phyloP scores from a whole-genome alignment of 2,329 filamentous ascomycete genomes.

The Aureobasidium sp. region DNA sequence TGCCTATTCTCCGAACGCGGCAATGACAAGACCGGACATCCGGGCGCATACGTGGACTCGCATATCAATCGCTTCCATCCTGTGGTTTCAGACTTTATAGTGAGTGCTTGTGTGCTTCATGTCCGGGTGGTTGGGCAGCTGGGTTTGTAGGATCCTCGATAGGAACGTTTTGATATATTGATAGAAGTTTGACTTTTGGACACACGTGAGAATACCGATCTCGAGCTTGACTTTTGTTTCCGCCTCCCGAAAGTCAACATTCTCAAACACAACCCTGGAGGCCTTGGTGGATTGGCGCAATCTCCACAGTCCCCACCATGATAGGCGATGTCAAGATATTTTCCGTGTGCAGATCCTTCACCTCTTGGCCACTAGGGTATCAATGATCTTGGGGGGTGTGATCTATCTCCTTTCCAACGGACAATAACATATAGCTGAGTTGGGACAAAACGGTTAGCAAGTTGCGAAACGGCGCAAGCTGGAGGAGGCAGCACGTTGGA shows the following conservation, averaged over 20 bases:
- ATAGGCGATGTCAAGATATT: conserved; percentile 7
- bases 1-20: neutral
- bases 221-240: neutral
- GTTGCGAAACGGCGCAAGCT: neutral
- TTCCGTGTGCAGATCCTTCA: conserved; percentile 5
- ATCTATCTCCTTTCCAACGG: neutral
- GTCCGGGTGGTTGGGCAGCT: neutral
- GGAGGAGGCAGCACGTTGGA: conserved; percentile 3
- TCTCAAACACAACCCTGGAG: neutral
- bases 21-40: neutral
- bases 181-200: neutral
- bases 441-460: neutral
- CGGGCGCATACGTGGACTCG: neutral
- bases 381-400: neutral
- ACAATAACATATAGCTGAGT: conserved; percentile 6
- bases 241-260: neutral
- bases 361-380: neutral
- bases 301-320: conserved; percentile 11
- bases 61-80: neutral
- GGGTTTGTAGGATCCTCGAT: neutral
- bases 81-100: neutral
- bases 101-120: neutral
- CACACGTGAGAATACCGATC: neutral
- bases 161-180: conserved; percentile 9
- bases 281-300: neutral